phyloP scores from a whole-genome alignment of 805 yeast species.

The Maudiozyma saulgeensis region DNA sequence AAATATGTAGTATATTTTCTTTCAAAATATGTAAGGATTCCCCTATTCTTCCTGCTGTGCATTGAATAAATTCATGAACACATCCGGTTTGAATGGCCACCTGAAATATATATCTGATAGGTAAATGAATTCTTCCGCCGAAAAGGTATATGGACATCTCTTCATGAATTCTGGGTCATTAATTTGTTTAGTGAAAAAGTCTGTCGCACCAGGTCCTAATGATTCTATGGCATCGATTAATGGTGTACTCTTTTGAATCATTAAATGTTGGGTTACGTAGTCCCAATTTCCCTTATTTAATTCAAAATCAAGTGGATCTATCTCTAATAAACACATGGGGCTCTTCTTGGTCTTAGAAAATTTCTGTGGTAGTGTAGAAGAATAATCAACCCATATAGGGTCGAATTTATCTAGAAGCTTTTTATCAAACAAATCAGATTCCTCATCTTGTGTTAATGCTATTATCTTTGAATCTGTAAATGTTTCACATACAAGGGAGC shows the following conservation, averaged over 20 bases:
- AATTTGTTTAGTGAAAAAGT: conserved; percentile 33
- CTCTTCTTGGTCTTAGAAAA: conserved; percentile 4
- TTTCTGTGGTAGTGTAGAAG: conserved; percentile 20
- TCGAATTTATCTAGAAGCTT: conserved; percentile 12
- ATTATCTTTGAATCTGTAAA: conserved; percentile 49
- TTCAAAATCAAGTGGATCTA: conserved; percentile 38
- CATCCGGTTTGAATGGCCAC: conserved; percentile 85
- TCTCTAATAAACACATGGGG: conserved; percentile 49
- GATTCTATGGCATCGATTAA: conserved; percentile 38
- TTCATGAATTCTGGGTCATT: conserved; percentile 32
- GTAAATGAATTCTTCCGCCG: conserved; percentile 43
- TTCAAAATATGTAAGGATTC: too few species aligned
- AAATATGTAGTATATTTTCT: too few species aligned
- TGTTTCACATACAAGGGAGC: conserved; percentile 55
- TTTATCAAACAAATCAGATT: conserved; percentile 13
- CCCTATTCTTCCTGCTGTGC: conserved; percentile 15
- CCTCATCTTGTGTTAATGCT: conserved; percentile 34
- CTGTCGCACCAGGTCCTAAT: conserved; percentile 77
- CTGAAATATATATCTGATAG: conserved; percentile 44
- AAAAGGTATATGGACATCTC: conserved; percentile 40
- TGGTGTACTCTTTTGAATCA: conserved; percentile 39
- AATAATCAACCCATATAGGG: conserved; percentile 28
- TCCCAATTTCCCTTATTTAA: conserved; percentile 54
- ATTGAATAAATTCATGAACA: conserved; percentile 35
- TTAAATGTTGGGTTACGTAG: conserved; percentile 52